These are phyloP conservation scores for Backusella tarrabulga DNA, from an alignment of 192 early-diverging fungal species.

Conservation along the genomic window DNA sequence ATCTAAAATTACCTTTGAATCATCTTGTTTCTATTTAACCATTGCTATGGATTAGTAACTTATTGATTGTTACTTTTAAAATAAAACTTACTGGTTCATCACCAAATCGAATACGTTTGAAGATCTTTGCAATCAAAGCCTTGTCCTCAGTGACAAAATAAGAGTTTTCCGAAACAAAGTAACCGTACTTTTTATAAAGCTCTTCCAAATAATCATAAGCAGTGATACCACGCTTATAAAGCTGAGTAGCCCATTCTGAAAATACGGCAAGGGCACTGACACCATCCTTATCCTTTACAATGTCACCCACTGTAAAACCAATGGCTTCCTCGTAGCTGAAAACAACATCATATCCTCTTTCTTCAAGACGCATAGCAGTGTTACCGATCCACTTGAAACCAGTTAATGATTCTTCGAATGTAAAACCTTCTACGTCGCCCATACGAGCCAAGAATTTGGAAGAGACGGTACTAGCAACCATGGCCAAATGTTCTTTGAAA, in stretches of 20 bases:
- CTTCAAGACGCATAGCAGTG: constrained; percentile 64
- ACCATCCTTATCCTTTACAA: constrained; percentile 93
- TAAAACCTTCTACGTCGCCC: constrained; percentile 71
- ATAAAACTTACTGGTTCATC: constrained; percentile 29
- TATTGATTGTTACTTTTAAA: background rate
- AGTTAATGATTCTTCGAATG: constrained; percentile 89
- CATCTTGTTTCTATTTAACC: constrained; percentile 1
- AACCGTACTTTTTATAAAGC: constrained; percentile 78
- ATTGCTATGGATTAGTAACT: background rate
- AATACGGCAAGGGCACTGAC: constrained; percentile 80
- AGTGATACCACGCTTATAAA: constrained; percentile 60
- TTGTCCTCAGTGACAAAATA: constrained; percentile 88
- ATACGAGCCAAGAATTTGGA: constrained; percentile 81
- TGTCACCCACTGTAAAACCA: constrained; percentile 76
- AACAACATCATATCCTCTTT: constrained; percentile 62
- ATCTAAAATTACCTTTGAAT: background rate
- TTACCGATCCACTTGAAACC: constrained; percentile 98
- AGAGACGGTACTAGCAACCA: constrained; percentile 87
- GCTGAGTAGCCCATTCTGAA: constrained; percentile 68
- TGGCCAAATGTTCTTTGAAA: constrained; percentile 56
- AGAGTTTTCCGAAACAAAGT: constrained; percentile 81
- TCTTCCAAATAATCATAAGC: constrained; percentile 70
- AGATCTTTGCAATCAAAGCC: constrained; percentile 66
- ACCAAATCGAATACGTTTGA: constrained; percentile 82
- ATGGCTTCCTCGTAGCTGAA: constrained; percentile 97